Evolutionary conservation across 495 filamentous ascomycete species (phyloP).

Genomic region (Xylaria sp.): DNA sequence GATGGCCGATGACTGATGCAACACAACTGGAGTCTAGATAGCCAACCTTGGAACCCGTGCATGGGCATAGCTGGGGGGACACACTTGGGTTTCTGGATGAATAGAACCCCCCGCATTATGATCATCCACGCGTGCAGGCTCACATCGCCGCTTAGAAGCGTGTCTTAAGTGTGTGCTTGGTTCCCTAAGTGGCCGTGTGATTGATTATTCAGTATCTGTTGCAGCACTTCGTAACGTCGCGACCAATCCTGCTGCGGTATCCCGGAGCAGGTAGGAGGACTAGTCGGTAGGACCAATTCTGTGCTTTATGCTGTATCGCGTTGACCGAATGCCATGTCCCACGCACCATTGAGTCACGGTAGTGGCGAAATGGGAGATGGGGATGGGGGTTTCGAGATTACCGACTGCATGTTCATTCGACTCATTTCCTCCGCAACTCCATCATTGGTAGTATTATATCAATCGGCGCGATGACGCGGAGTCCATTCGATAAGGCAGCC

Average conservation of each 20-base stretch:
- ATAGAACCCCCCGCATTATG: slow-evolving; percentile 9
- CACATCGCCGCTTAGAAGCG: slow-evolving; percentile 13
- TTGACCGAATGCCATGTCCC: slow-evolving; percentile 16
- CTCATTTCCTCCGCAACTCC: background rate
- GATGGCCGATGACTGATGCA: slow-evolving; percentile 22
- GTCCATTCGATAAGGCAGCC: background rate
- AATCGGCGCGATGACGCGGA: background rate
- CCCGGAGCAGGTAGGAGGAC: slow-evolving; percentile 7
- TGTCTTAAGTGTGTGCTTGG: slow-evolving; percentile 13
- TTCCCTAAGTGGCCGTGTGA: slow-evolving; percentile 16
- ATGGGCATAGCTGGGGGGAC: background rate
- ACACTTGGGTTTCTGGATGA: background rate
- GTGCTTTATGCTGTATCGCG: slow-evolving; percentile 17
- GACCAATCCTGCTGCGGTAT: background rate
- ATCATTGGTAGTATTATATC: background rate
- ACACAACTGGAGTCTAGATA: slow-evolving; percentile 1
- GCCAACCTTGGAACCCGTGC: slow-evolving; percentile 2
- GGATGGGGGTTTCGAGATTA: background rate
- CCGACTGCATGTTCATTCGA: slow-evolving; percentile 17
- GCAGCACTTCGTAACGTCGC: slow-evolving; percentile 1
- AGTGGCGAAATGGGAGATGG: slow-evolving; percentile 27
- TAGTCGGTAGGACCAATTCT: slow-evolving; percentile 17
- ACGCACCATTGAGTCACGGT: no score
- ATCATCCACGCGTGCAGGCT: slow-evolving; percentile 22
- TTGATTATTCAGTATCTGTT: slow-evolving; percentile 1